Evolutionary conservation across 495 filamentous ascomycete species (phyloP), one percentile per base, ranked within the genome.

Genomic region (Xylaria scruposa): DNA sequence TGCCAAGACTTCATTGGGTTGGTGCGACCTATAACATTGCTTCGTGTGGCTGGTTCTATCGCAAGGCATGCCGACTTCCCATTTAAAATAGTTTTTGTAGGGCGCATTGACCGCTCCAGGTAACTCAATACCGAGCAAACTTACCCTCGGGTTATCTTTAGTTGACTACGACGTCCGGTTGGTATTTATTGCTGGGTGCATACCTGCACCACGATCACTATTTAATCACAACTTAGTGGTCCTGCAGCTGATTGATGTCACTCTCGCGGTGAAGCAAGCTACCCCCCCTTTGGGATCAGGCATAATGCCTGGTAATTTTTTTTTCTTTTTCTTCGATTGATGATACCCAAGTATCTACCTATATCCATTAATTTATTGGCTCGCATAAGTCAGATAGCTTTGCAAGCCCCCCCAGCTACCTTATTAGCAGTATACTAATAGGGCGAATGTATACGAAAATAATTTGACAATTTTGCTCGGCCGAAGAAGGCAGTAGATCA

Each of bases 201-300:
- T 59, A 63, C 21, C 42, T 67, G 17, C 46, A 54, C 3, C 47
- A 67, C 12, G 64, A 3, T 29, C 63, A 33, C 31, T 36, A 26
- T 56, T 21, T n/a, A 47, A 62, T 53, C 59, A 64, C 44, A 26
- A 46, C 12, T 70, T 61, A 33, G 47, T 64, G 24, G 17, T 38
- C 31, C 46, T 64, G 68, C 68, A 70, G 59, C 68, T 56, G 15
- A 13, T 21, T 33, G 26, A 70, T 64, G 68, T 70, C 68, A 47
- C 67, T 69, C 54, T 53, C 44, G n/a, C 46, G 54, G 56, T 69
- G 42, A 61, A 69, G 29, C 24, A 61, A 38, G 54, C 67, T 61
- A 26, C 6, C 12, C 12, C 31, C 53, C 40, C 40, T 47, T 33
- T 33, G 24, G 6, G 33, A 15, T 2, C n/a, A 53, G 42, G 26